A percentile compares a stretch with the other conserved stretches of the same genome.
Evolutionary conservation across 2,329 filamentous ascomycete genomes (phyloP).

Genomic region (Exophiala lecanii-corni): DNA sequence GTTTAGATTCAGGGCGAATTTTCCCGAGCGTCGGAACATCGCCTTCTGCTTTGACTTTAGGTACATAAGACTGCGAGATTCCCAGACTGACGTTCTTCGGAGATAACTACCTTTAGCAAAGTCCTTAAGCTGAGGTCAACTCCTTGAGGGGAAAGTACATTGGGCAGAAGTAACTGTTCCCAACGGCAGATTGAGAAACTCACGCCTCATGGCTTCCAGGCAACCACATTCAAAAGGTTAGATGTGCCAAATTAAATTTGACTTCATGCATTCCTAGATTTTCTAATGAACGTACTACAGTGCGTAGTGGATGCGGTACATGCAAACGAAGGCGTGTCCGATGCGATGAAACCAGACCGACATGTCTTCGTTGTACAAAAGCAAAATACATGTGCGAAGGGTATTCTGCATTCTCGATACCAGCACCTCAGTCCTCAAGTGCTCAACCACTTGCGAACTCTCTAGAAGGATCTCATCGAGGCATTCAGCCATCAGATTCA

Average conservation of each 20-base stretch:
- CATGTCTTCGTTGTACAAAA: not conserved
- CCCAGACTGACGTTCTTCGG: no score
- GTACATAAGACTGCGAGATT: no score
- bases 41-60: no score
- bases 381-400: slow-evolving; percentile 1
- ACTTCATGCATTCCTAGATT: not conserved
- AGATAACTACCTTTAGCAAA: no score
- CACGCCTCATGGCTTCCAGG: not conserved
- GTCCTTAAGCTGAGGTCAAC: no score
- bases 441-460: not conserved
- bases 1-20: no score
- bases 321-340: not conserved
- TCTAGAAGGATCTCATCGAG: not conserved
- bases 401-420: not conserved
- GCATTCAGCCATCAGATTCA: not conserved
- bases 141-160: no score
- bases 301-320: not conserved
- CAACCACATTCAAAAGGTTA: slow-evolving; percentile 2
- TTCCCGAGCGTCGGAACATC: no score
- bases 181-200: no score
- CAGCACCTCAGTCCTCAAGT: not conserved
- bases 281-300: not conserved
- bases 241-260: no score
- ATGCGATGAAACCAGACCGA: slow-evolving; percentile 2
- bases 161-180: no score